Conservation (phyloP, 257 asterid genomes). For the Petrea volubilis region DNA sequence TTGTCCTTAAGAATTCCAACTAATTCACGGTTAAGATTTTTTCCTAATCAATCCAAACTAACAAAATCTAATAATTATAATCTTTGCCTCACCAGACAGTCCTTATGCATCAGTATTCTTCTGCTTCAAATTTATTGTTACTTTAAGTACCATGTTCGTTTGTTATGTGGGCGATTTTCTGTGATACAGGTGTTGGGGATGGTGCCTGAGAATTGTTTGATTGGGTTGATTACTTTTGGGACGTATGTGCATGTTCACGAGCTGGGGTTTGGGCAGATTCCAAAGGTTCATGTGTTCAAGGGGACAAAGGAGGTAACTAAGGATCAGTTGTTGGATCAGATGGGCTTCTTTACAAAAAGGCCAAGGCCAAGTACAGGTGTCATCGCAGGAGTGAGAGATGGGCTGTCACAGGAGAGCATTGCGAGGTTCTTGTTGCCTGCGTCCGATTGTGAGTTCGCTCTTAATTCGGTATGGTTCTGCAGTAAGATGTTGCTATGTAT, state of each 20-base stretch:
- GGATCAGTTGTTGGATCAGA: constrained; percentile 88
- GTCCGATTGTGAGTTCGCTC: constrained; percentile 95
- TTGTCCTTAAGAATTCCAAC: background rate
- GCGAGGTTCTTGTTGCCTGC: constrained; percentile 93
- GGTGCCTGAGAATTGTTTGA: constrained; percentile 88
- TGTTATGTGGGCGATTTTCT: constrained; percentile 15
- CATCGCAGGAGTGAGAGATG: constrained; percentile 94
- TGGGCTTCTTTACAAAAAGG: constrained; percentile 88
- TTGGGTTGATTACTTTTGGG: constrained; percentile 92
- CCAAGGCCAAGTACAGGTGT: constrained; percentile 85
- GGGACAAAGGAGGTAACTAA: constrained; percentile 90
- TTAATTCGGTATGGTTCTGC: constrained; percentile 67
- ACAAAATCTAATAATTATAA: background rate
- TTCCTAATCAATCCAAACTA: background rate
- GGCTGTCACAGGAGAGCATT: constrained; percentile 89
- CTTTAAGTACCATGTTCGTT: background rate
- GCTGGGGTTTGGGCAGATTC: constrained; percentile 87
- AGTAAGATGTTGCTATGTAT: constrained; percentile 22
- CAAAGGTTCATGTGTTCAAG: constrained; percentile 94
- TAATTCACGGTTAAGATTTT: background rate
- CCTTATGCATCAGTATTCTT: background rate
- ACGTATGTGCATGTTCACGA: constrained; percentile 92
- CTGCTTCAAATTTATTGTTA: background rate
- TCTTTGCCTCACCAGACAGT: constrained; percentile 1
- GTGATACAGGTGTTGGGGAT: constrained; percentile 78